phyloP scores from a whole-genome alignment of 164 flowering plant species.

The Malania oleifera region DNA sequence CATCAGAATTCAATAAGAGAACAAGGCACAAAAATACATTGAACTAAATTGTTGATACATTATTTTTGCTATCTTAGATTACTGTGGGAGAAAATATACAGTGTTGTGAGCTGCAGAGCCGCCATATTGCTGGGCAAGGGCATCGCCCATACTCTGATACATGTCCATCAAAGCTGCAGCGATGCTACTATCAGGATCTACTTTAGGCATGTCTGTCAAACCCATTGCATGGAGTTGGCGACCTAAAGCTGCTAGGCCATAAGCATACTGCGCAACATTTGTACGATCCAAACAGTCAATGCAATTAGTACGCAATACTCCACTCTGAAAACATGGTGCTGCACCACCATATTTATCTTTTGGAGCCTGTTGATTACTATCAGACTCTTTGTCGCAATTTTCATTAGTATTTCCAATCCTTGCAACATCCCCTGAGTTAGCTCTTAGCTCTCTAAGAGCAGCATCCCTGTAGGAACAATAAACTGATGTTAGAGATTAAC shows the following conservation, averaged over 20 bases:
- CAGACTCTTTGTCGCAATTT: constrained; percentile 51
- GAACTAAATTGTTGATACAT: neutral
- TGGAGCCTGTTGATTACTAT: constrained; percentile 27
- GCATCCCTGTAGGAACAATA: constrained; percentile 47
- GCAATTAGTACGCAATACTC: constrained; percentile 94
- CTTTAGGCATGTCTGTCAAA: constrained; percentile 71
- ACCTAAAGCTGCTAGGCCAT: constrained; percentile 88
- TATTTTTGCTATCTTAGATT: neutral
- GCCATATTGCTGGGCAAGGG: constrained; percentile 97
- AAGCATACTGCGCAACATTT: constrained; percentile 98
- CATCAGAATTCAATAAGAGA: neutral
- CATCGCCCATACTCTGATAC: constrained; percentile 97
- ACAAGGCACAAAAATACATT: neutral
- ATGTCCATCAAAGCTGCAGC: constrained; percentile 96
- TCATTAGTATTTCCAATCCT: constrained; percentile 53
- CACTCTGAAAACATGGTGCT: constrained; percentile 72
- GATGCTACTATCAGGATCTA: constrained; percentile 82
- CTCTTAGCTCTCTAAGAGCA: constrained; percentile 65
- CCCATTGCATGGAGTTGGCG: constrained; percentile 93
- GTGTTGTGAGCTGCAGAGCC: constrained; percentile 98
- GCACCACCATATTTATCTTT: constrained; percentile 32
- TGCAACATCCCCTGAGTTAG: constrained; percentile 53
- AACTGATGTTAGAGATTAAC: neutral
- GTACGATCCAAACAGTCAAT: constrained; percentile 98
- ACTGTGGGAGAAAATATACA: constrained; percentile 30